Evolutionary conservation across 1,139 yeast genomes (phyloP).

Genomic region (Debaryomyces subglobosus): DNA sequence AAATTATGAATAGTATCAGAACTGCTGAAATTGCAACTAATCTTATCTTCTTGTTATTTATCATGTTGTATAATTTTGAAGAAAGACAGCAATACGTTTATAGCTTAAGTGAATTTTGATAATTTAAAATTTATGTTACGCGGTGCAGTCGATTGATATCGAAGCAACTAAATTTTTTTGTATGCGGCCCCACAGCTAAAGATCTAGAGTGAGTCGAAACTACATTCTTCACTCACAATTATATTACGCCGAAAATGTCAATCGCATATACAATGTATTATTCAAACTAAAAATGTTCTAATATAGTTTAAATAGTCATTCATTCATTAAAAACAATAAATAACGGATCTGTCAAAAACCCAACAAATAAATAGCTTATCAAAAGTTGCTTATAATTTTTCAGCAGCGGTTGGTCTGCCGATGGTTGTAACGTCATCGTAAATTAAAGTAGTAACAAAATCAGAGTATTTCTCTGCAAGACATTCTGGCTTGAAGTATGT

Average conservation of each 20-base stretch:
- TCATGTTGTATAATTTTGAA: conserved; percentile 14
- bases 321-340: conserved; percentile 8
- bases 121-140: neutral
- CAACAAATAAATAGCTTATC: conserved; percentile 2
- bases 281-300: neutral
- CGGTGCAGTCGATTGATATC: neutral
- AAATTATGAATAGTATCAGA: conserved; percentile 17
- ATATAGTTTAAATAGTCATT: conserved; percentile 5
- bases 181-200: neutral
- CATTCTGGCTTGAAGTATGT: conserved; percentile 68
- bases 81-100: neutral
- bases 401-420: conserved; percentile 50
- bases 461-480: conserved; percentile 67
- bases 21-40: conserved; percentile 21
- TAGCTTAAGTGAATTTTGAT: neutral
- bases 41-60: conserved; percentile 23
- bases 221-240: neutral
- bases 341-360: conserved; percentile 1
- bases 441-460: conserved; percentile 71
- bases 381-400: conserved; percentile 37
- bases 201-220: neutral
- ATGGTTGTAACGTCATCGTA: conserved; percentile 69
- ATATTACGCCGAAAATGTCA: neutral
- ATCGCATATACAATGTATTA: conserved; percentile 1
- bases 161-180: neutral